Conservation (phyloP, 2,329 filamentous ascomycete species). For the Graphiopsis chlorocephala region DNA sequence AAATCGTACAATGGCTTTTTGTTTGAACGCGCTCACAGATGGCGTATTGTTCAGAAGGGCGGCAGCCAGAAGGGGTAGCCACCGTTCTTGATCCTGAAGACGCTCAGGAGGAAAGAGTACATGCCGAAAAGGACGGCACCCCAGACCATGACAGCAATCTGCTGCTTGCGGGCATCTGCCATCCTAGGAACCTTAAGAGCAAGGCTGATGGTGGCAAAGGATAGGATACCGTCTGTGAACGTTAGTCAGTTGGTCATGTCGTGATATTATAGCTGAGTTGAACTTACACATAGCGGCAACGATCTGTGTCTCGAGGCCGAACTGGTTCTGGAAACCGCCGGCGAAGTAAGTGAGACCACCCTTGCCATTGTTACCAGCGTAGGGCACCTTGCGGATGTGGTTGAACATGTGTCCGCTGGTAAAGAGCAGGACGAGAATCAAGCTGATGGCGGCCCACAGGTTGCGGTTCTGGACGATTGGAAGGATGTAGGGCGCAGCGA, state of each 20-base stretch:
- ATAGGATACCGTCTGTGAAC: constrained; percentile 67
- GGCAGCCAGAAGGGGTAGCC: constrained; percentile 94
- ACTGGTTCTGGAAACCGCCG: constrained; percentile 87
- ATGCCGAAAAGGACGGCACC: constrained; percentile 71
- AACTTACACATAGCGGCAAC: constrained; percentile 87
- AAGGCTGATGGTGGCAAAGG: constrained; percentile 87
- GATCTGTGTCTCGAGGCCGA: constrained; percentile 92
- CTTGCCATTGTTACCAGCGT: constrained; percentile 78
- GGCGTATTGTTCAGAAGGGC: constrained; percentile 62
- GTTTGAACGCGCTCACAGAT: not conserved
- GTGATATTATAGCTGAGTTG: constrained; percentile 13
- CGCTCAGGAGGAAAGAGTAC: constrained; percentile 91
- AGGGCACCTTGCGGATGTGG: constrained; percentile 93
- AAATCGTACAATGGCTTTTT: constrained; percentile 15
- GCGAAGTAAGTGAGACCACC: constrained; percentile 91
- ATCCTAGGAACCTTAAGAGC: constrained; percentile 92
- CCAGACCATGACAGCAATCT: constrained; percentile 79
- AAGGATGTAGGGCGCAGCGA: constrained; percentile 73
- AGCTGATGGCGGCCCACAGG: constrained; percentile 84
- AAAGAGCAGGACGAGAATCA: constrained; percentile 88
- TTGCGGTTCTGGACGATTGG: constrained; percentile 87
- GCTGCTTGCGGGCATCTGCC: constrained; percentile 70
- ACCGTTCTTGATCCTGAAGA: constrained; percentile 92
- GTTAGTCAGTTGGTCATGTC: not conserved
- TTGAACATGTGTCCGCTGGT: constrained; percentile 99